A percentile compares a stretch with the other conserved stretches of the same genome.
These are phyloP conservation scores for Volutella citrinella DNA, from an alignment of 2,329 filamentous ascomycete genomes.

Conservation along the genomic window DNA sequence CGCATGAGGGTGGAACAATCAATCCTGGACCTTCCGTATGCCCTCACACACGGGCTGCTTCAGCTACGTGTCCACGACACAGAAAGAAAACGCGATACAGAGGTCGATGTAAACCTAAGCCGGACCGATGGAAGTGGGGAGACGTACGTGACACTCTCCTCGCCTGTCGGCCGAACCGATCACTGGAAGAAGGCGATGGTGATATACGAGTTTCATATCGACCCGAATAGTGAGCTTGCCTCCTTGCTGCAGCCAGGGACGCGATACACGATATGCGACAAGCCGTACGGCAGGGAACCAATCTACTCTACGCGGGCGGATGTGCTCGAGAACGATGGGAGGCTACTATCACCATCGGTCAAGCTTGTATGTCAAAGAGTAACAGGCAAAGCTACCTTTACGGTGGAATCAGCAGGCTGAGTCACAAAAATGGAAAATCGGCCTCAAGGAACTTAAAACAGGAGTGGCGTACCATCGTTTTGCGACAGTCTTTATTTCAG, in stretches of 20 bases:
- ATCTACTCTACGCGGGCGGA: no score
- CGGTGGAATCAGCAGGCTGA: no score
- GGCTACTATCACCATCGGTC: no score
- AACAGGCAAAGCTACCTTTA: no score
- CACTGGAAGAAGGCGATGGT: conserved; percentile 4
- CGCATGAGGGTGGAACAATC: conserved; percentile 2
- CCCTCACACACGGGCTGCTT: conserved; percentile 5
- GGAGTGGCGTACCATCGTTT: no score
- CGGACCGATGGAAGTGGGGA: not conserved
- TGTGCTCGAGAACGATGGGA: no score
- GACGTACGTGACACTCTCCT: conserved; percentile 7
- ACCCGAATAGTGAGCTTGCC: conserved; percentile 4
- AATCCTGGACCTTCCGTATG: conserved; percentile 9
- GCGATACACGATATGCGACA: conserved; percentile 2
- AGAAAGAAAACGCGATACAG: not conserved
- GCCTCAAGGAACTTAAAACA: no score
- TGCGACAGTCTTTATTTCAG: no score
- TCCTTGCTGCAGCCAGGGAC: conserved; percentile 4
- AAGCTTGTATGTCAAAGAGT: no score
- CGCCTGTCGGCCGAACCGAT: conserved; percentile 5
- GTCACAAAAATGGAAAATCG: no score
- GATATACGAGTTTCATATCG: conserved; percentile 3
- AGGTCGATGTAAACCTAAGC: conserved; percentile 1
- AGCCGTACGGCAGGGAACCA: no score
- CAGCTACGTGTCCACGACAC: conserved; percentile 2